Evolutionary conservation across 106 monocot species (phyloP).

Genomic region (Amphibolis antarctica): DNA sequence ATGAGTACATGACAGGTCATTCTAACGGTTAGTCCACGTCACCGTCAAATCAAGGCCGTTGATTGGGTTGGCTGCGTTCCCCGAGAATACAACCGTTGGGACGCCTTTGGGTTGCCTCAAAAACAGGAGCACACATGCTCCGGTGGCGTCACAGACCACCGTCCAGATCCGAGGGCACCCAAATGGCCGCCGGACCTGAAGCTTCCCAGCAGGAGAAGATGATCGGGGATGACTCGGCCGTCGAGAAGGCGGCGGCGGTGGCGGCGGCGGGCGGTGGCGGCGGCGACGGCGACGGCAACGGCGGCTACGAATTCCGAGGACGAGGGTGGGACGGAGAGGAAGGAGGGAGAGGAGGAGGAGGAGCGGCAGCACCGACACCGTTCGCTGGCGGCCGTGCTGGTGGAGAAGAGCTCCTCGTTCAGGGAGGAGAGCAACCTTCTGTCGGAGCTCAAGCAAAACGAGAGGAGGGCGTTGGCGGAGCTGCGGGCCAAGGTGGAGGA

Average conservation of each 20-base stretch:
- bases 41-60: no score
- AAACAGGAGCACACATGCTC: no score
- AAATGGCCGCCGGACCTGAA: conserved; percentile 3
- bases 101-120: no score
- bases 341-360: conserved; percentile 1
- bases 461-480: conserved; percentile 63
- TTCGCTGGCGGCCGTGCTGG: conserved; percentile 1
- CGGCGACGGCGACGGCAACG: no score
- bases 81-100: no score
- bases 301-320: no score
- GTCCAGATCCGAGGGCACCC: conserved; percentile 17
- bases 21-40: no score
- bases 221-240: not conserved
- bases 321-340: no score
- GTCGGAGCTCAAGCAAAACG: conserved; percentile 59
- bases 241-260: not conserved
- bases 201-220: not conserved
- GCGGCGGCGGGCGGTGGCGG: not conserved
- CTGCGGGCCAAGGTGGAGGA: conserved; percentile 48
- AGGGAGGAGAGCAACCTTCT: conserved; percentile 68
- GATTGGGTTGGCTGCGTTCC: no score
- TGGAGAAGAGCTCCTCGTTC: conserved; percentile 49
- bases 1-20: no score
- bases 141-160: no score
- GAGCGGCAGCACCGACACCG: not conserved